Percentiles rank a stretch among this genome's conserved stretches.
These are phyloP conservation scores for Gracilaria caudata DNA, from an alignment of 23 red algal species.

Conservation along the genomic window DNA sequence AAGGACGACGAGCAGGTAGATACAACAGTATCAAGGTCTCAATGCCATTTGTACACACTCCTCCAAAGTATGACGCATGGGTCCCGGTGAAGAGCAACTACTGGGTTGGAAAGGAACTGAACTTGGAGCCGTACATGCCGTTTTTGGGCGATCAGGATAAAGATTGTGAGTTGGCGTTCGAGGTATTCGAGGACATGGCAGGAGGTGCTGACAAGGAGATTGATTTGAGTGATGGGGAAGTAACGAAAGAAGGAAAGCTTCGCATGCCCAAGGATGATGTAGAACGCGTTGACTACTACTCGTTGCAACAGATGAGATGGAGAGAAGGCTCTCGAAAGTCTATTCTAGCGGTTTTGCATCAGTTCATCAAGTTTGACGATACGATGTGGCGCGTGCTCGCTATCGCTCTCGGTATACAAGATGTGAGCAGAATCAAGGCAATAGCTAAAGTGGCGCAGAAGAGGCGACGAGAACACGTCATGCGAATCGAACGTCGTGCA, in stretches of 20 bases:
- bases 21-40: background rate
- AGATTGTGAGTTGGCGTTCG: conserved; percentile 61
- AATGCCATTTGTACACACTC: conserved; percentile 21
- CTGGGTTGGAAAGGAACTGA: conserved; percentile 67
- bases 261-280: conserved; percentile 59
- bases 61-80: conserved; percentile 64
- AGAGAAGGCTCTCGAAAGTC: conserved; percentile 53
- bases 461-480: conserved; percentile 17
- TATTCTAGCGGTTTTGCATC: conserved; percentile 44
- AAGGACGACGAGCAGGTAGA: background rate
- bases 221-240: conserved; percentile 72
- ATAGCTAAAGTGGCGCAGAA: conserved; percentile 65
- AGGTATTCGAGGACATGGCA: conserved; percentile 73
- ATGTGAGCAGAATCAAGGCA: conserved; percentile 45
- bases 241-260: conserved; percentile 58
- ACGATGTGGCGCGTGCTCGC: conserved; percentile 61
- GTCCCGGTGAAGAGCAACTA: conserved; percentile 58
- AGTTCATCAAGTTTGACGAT: conserved; percentile 58
- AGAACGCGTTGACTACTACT: conserved; percentile 56
- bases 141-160: conserved; percentile 73
- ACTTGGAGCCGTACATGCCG: conserved; percentile 70
- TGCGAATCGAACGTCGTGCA: background rate
- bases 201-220: conserved; percentile 45
- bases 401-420: conserved; percentile 49
- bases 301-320: conserved; percentile 43